phyloP scores from a whole-genome alignment of 768 basidiomycete genomes.

The Tylopilus felleus region DNA sequence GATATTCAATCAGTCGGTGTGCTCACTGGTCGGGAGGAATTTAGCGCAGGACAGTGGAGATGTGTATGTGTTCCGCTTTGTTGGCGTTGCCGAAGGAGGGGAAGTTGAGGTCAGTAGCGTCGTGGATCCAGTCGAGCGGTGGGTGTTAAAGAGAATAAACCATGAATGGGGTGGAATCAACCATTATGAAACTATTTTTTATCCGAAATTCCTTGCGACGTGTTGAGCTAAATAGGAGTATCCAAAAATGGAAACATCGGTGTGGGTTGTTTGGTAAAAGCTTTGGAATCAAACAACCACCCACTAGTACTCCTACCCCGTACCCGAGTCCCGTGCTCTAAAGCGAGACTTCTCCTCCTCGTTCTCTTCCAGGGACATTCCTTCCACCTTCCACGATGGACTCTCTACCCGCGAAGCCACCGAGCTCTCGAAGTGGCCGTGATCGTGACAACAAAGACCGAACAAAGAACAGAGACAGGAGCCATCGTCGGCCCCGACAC shows the following conservation, averaged over 20 bases:
- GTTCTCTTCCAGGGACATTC: no score
- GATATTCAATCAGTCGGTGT: background rate
- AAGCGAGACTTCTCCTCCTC: background rate
- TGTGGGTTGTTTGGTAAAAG: conserved; percentile 14
- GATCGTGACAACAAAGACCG: conserved; percentile 12
- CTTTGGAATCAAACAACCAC: conserved; percentile 29
- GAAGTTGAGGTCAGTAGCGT: background rate
- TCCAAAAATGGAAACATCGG: background rate
- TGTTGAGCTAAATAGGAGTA: no score
- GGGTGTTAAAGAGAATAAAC: conserved; percentile 10
- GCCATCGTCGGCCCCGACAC: conserved; percentile 7
- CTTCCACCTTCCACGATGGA: conserved; percentile 8
- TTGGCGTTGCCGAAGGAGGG: background rate
- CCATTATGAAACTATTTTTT: no score
- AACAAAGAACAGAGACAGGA: background rate
- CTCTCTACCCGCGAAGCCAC: conserved; percentile 17
- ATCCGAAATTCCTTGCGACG: no score
- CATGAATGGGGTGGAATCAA: no score
- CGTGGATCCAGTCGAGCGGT: background rate
- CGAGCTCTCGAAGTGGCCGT: conserved; percentile 13
- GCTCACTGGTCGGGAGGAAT: conserved; percentile 16
- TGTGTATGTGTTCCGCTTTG: conserved; percentile 12
- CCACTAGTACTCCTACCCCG: no score
- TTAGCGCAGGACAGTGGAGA: conserved; percentile 3
- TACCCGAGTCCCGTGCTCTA: background rate